Evolutionary conservation across 169 alveolate species (phyloP).

Genomic region (Cryptosporidium meleagridis): DNA sequence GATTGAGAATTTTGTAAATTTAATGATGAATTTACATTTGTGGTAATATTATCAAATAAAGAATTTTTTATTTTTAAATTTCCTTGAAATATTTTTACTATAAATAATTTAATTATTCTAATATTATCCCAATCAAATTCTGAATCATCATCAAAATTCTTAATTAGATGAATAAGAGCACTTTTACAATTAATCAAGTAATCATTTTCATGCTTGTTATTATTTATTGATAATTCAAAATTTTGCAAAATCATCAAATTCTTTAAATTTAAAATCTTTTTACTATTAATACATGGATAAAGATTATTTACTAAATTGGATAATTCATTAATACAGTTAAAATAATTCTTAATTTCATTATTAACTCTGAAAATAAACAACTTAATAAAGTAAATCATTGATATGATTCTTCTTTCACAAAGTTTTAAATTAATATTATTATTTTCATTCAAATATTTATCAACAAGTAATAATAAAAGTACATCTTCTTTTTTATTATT

Average conservation of each 20-base stretch:
- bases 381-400: conserved; percentile 33
- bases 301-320: neutral
- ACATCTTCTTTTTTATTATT: conserved; percentile 11
- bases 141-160: neutral
- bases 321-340: neutral
- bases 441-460: conserved; percentile 4
- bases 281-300: conserved; percentile 29
- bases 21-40: neutral
- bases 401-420: conserved; percentile 19
- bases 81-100: neutral
- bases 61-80: neutral
- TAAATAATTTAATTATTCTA: conserved; percentile 9
- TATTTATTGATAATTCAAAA: neutral
- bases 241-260: conserved; percentile 23
- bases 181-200: neutral
- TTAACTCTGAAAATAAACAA: conserved; percentile 25
- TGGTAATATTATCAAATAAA: neutral
- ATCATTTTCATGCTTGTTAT: neutral
- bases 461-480: conserved; percentile 13
- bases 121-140: conserved; percentile 38
- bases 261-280: conserved; percentile 7
- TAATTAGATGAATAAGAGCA: conserved; percentile 6
- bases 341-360: conserved; percentile 2
- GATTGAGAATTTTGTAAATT: conserved; percentile 29
- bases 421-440: neutral